Percentiles rank a stretch among this genome's conserved stretches.
These are phyloP conservation scores for Salpingoeca rosetta DNA, from an alignment of 78 protist species.

Conservation along the genomic window DNA sequence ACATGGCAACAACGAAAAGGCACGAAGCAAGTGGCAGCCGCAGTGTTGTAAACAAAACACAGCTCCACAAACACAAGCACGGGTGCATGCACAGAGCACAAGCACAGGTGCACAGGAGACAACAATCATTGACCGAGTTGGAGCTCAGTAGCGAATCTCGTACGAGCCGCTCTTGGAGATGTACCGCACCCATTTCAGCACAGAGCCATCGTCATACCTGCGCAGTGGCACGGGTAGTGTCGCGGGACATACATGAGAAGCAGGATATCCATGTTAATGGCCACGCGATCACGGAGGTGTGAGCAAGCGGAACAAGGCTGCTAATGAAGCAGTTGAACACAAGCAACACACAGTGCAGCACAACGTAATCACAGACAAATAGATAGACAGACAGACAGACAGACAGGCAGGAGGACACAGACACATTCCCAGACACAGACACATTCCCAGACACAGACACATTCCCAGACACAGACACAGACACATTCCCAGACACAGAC, in stretches of 20 bases:
- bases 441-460: too few species aligned
- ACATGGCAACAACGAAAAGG: not conserved
- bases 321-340: too few species aligned
- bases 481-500: too few species aligned
- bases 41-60: not conserved
- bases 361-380: too few species aligned
- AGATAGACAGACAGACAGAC: too few species aligned
- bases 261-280: not conserved
- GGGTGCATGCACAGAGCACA: not conserved
- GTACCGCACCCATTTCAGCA: slow-evolving; percentile 96
- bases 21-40: not conserved
- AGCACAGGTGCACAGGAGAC: not conserved
- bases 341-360: too few species aligned
- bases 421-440: too few species aligned
- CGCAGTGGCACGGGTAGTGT: not conserved
- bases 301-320: too few species aligned
- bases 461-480: too few species aligned
- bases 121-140: too few species aligned
- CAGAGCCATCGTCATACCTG: slow-evolving; percentile 44
- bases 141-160: slow-evolving; percentile 61
- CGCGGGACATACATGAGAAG: not conserved
- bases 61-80: not conserved
- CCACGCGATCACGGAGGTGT: too few species aligned
- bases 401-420: too few species aligned
- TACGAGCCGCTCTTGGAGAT: slow-evolving; percentile 85